These are phyloP conservation scores for Globisporangium mamillatum DNA, from an alignment of 352 stramenopile species.

Conservation along the genomic window DNA sequence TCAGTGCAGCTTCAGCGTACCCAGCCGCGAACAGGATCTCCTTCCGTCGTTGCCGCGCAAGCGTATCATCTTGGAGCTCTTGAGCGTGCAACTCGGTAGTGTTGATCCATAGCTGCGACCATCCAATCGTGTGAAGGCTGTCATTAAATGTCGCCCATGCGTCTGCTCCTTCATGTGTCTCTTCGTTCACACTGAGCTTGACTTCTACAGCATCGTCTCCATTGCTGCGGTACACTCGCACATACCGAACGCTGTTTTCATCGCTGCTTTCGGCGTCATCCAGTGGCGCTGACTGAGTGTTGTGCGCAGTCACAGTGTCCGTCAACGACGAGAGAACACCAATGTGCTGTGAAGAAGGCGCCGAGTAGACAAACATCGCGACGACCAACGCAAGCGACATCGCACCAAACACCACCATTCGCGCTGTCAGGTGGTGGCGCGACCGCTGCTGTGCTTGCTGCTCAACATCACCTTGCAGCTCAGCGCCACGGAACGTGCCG, in stretches of 20 bases:
- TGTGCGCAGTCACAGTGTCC: neutral
- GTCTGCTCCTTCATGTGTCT: constrained; percentile 11
- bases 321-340: neutral
- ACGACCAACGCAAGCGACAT: constrained; percentile 11
- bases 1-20: constrained; percentile 56
- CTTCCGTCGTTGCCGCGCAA: constrained; percentile 17
- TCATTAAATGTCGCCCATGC: constrained; percentile 56
- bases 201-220: neutral
- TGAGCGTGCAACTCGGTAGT: constrained; percentile 23
- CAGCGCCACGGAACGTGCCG: constrained; percentile 6
- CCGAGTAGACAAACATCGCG: constrained; percentile 8
- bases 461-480: neutral
- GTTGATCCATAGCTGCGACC: constrained; percentile 59
- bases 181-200: constrained; percentile 3
- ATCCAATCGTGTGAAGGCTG: constrained; percentile 39
- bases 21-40: constrained; percentile 54
- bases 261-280: neutral
- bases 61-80: constrained; percentile 19
- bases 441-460: neutral
- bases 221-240: constrained; percentile 10
- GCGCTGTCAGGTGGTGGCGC: neutral
- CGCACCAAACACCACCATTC: constrained; percentile 1
- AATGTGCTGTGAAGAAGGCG: neutral
- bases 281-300: neutral
- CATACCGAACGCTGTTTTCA: neutral